Evolutionary conservation across 106 monocot species (phyloP).

Genomic region (Dendrobium officinale): DNA sequence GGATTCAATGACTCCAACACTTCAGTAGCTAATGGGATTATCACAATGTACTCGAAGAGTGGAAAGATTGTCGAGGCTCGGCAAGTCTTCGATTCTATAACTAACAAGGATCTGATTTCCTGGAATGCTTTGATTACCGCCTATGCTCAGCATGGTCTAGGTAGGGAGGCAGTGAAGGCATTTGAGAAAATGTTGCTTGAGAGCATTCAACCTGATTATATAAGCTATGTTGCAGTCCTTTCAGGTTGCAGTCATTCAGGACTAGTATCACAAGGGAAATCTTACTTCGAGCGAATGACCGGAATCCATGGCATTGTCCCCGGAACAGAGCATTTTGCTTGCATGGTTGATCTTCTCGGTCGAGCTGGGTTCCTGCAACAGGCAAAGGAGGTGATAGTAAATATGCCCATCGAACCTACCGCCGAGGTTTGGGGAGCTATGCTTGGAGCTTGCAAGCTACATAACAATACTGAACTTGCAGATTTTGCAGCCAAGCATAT

Average conservation of each 20-base stretch:
- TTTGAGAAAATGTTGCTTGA: slow-evolving; percentile 58
- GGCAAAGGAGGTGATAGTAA: slow-evolving; percentile 61
- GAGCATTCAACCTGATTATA: slow-evolving; percentile 53
- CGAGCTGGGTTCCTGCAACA: slow-evolving; percentile 62
- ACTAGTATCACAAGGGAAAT: slow-evolving; percentile 65
- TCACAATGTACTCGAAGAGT: slow-evolving; percentile 84
- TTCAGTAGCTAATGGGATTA: slow-evolving; percentile 57
- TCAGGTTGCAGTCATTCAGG: slow-evolving; percentile 88
- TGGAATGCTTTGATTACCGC: slow-evolving; percentile 91
- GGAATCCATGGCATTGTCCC: slow-evolving; percentile 45
- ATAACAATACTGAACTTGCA: slow-evolving; percentile 55
- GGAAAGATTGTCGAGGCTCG: slow-evolving; percentile 67
- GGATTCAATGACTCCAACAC: slow-evolving; percentile 41
- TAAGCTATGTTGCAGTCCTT: slow-evolving; percentile 76
- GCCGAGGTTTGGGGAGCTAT: slow-evolving; percentile 83
- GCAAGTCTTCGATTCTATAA: slow-evolving; percentile 50
- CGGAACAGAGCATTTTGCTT: slow-evolving; percentile 72
- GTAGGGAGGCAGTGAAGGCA: slow-evolving; percentile 53
- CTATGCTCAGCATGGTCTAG: slow-evolving; percentile 86
- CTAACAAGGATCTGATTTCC: slow-evolving; percentile 71
- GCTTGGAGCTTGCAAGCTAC: slow-evolving; percentile 71
- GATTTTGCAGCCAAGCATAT: slow-evolving; percentile 56
- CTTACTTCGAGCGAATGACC: slow-evolving; percentile 65
- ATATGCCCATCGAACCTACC: slow-evolving; percentile 55
- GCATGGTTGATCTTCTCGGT: slow-evolving; percentile 89